A percentile compares a stretch with the other conserved stretches of the same genome.
Evolutionary conservation across 192 early-diverging fungal species (phyloP).

Genomic region (Backusella parvicylindrica): DNA sequence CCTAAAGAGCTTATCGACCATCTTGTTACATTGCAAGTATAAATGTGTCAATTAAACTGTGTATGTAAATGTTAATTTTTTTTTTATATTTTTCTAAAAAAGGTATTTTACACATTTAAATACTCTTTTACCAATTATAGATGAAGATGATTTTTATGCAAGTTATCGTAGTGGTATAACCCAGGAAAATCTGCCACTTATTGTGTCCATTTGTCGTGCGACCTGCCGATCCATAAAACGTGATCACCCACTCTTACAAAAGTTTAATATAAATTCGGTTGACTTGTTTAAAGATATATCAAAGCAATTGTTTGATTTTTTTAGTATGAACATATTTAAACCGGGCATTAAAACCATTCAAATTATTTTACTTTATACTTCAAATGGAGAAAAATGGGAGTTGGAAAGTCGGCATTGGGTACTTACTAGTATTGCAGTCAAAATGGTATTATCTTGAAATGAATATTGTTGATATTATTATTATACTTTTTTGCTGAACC

Average conservation of each 20-base stretch:
- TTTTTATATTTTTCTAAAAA: not conserved
- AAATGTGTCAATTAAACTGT: not conserved
- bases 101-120: conserved; percentile 26
- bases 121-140: conserved; percentile 17
- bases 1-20: conserved; percentile 20
- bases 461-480: not conserved
- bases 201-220: conserved; percentile 11
- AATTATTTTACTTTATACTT: conserved; percentile 6
- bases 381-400: conserved; percentile 5
- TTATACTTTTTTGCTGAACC: too few species aligned
- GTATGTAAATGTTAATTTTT: not conserved
- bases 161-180: not conserved
- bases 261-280: not conserved
- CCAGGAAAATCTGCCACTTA: not conserved
- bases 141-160: conserved; percentile 18
- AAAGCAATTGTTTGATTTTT: not conserved
- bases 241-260: not conserved
- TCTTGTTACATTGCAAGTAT: conserved; percentile 19
- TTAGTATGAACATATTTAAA: conserved; percentile 6
- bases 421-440: conserved; percentile 22
- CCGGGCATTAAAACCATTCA: conserved; percentile 23
- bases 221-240: conserved; percentile 4
- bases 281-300: conserved; percentile 8
- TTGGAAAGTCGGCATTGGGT: conserved; percentile 22
- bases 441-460: conserved; percentile 9